Evolutionary conservation across 148 eudicot genomes (phyloP), one percentile per base, ranked within the genome.

Genomic region (Camellia lanceoleosa): DNA sequence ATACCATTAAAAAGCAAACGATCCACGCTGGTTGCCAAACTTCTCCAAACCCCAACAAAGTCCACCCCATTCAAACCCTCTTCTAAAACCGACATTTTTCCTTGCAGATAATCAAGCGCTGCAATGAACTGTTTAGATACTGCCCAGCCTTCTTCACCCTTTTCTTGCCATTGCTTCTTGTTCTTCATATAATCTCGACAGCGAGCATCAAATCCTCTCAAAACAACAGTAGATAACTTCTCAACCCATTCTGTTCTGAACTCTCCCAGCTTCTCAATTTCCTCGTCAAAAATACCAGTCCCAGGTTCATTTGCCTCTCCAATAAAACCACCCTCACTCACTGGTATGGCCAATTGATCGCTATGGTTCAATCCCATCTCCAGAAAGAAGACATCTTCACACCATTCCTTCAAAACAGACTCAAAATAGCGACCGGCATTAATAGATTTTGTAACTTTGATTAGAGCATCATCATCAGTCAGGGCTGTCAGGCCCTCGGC

Each of bases 401-500:
- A 89, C 92, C 95, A 91, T 79, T 91, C 97, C 44, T 84, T 85
- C 68, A 96, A 80, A 83, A 86, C 87, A 47, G 89, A 88, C 85
- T 87, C 89, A 23, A 93, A 65, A 81, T 90, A 85, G 61, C 77
- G 88, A 76, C 88, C 87, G 55, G 94, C 91, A 82, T 93, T 96
- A 19, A 93, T 59, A 38, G 95, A 91, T 38, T 87, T 88, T 42
- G 91, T 76, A 82, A 96, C 98, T 85, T 89, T 91, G 66, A 86
- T 81, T 62, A 96, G 81, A 77, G 94, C 95, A 77, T 87, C 90
- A 75, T 96, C 92, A 83, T 92, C 93, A 3, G 91, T 94, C 83
- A 96, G 79, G 67, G 98, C 99, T 52, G 97, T 96, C 75, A 96
- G 83, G 63, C 93, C 99, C 80, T 96, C 98, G n/a, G 98, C 99